Conservation (phyloP, 768 basidiomycete species). For the Tulasnella sp. region DNA sequence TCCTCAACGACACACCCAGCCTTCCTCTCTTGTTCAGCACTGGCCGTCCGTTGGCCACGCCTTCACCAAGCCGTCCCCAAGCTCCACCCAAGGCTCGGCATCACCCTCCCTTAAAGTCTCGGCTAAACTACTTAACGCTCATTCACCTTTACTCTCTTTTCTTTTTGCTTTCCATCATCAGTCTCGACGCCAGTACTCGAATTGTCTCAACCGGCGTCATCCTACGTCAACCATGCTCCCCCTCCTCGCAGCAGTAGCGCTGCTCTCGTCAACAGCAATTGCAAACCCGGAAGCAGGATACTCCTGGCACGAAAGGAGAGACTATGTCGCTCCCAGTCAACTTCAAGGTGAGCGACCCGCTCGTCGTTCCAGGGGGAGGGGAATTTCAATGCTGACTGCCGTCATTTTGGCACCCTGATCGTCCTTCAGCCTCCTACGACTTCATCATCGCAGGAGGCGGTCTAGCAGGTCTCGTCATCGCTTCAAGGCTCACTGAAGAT, state of each 20-base stretch:
- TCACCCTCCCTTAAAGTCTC: background rate
- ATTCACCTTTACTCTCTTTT: background rate
- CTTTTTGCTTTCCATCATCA: background rate
- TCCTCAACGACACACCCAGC: too few relatives aligned
- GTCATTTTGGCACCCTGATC: background rate
- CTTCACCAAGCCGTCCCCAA: too few relatives aligned
- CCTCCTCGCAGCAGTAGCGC: background rate
- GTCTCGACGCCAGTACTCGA: background rate
- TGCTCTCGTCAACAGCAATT: background rate
- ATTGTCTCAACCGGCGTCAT: background rate
- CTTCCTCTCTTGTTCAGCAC: too few relatives aligned
- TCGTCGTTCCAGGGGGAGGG: background rate
- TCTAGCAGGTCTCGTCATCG: constrained; percentile 26
- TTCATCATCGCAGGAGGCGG: constrained; percentile 27
- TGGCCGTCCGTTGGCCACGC: too few relatives aligned
- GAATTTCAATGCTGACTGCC: constrained; percentile 13
- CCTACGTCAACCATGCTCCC: background rate
- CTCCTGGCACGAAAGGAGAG: background rate
- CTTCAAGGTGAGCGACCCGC: background rate
- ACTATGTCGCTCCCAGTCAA: background rate
- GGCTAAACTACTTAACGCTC: background rate
- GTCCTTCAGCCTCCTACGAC: constrained; percentile 22
- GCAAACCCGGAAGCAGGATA: background rate
- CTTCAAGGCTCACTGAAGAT: constrained; percentile 25
- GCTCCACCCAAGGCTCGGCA: background rate